A percentile compares a stretch with the other conserved stretches of the same genome.
These are phyloP conservation scores for Pseudozyma thailandica DNA, from an alignment of 1,284 basidiomycete species.

Conservation along the genomic window DNA sequence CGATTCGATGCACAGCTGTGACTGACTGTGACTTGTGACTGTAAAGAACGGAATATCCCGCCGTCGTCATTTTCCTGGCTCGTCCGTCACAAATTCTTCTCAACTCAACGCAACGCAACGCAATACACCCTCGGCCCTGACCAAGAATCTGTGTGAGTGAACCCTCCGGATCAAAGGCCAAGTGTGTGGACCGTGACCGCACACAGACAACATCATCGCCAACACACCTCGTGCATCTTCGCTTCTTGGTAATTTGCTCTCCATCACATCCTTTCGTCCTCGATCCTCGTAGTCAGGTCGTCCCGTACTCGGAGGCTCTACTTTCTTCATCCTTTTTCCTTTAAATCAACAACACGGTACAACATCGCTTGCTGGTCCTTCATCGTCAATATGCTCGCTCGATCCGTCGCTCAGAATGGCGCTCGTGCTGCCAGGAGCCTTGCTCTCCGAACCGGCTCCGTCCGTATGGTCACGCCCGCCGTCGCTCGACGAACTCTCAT, in stretches of 20 bases:
- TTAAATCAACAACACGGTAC: neutral
- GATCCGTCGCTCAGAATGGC: constrained; percentile 42
- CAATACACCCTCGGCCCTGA: too few relatives aligned
- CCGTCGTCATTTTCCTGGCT: too few relatives aligned
- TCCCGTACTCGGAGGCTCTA: constrained; percentile 1
- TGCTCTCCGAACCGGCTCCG: constrained; percentile 39
- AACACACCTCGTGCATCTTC: neutral
- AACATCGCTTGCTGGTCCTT: neutral
- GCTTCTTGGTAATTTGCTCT: neutral
- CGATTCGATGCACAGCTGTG: neutral
- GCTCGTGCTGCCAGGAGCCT: constrained; percentile 38
- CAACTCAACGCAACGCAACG: too few relatives aligned
- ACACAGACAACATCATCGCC: neutral
- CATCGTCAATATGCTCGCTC: constrained; percentile 30
- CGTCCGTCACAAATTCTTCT: constrained; percentile 1
- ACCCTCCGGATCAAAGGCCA: too few relatives aligned
- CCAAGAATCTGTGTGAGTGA: neutral
- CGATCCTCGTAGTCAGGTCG: neutral
- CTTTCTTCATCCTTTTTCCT: neutral
- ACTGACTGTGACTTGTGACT: neutral
- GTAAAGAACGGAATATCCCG: too few relatives aligned
- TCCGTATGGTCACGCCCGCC: constrained; percentile 38
- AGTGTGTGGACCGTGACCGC: constrained; percentile 25
- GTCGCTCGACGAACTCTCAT: constrained; percentile 46
- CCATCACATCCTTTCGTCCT: neutral